Evolutionary conservation across 306 rosid species (phyloP).

Genomic region (Urtica urens): DNA sequence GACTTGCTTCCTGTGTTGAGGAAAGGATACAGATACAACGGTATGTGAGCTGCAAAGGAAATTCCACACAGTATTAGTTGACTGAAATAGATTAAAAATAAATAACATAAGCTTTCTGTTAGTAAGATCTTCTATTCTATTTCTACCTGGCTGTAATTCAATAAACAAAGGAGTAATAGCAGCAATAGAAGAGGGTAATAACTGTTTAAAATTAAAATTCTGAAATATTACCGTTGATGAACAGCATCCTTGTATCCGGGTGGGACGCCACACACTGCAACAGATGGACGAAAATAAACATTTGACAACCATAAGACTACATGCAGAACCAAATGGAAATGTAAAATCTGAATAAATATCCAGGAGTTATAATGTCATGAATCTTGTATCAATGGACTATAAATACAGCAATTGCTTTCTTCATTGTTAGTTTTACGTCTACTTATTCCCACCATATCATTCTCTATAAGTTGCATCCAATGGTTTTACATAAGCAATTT

Average conservation of each 20-base stretch:
- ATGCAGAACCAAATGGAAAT: too few relatives aligned
- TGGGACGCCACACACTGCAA: conserved; percentile 88
- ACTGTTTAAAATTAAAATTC: conserved; percentile 17
- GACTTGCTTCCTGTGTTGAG: conserved; percentile 70
- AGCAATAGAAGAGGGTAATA: background rate
- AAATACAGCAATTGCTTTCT: background rate
- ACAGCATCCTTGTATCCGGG: conserved; percentile 69
- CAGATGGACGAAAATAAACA: conserved; percentile 13
- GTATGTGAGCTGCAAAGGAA: conserved; percentile 57
- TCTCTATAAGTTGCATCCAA: background rate
- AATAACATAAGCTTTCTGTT: background rate
- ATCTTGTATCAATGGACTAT: background rate
- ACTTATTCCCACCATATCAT: background rate
- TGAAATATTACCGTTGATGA: conserved; percentile 71
- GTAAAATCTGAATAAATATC: background rate
- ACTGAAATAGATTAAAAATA: background rate
- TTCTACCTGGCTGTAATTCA: too few relatives aligned
- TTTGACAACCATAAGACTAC: background rate
- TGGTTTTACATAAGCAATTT: too few relatives aligned
- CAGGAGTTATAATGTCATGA: background rate
- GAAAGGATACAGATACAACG: conserved; percentile 55
- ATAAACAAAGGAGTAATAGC: background rate
- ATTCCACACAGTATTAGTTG: conserved; percentile 2
- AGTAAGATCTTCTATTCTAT: too few relatives aligned
- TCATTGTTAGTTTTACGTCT: background rate